These are phyloP conservation scores for Ogataea wickerhamii DNA, from an alignment of 805 yeast genomes.

Conservation along the genomic window DNA sequence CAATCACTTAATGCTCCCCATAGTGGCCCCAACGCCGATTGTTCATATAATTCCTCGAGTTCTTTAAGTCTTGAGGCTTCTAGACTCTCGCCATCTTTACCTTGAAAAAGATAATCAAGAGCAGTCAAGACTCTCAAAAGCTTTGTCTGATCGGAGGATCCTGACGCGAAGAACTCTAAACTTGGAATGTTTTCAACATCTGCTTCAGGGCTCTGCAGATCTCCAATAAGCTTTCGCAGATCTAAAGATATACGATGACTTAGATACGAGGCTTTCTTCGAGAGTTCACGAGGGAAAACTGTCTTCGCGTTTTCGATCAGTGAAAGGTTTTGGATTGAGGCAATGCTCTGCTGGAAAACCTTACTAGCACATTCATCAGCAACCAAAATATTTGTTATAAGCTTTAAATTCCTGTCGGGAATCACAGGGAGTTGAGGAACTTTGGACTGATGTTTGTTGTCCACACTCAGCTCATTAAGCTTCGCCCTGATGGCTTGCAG, in stretches of 20 bases:
- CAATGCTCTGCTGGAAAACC: conserved; percentile 79
- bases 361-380: conserved; percentile 82
- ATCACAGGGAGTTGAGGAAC: conserved; percentile 53
- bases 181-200: conserved; percentile 41
- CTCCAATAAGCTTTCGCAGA: conserved; percentile 45
- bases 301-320: conserved; percentile 56
- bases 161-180: conserved; percentile 65
- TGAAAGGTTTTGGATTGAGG: conserved; percentile 75
- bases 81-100: conserved; percentile 30
- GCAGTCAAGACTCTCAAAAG: conserved; percentile 84
- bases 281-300: conserved; percentile 64
- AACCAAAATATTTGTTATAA: conserved; percentile 62
- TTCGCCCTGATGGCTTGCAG: conserved; percentile 46
- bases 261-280: conserved; percentile 57
- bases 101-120: conserved; percentile 72
- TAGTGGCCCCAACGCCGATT: conserved; percentile 66
- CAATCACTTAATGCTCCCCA: conserved; percentile 86
- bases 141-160: conserved; percentile 85
- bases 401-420: conserved; percentile 57
- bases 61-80: conserved; percentile 40
- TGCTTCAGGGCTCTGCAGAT: conserved; percentile 34
- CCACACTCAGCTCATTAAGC: conserved; percentile 34
- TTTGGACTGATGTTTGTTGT: conserved; percentile 19
- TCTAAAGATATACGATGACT: conserved; percentile 56
- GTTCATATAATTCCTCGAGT: conserved; percentile 59